phyloP scores from a whole-genome alignment of 225 moss, liverwort and hornwort genomes.

The Takakia lepidozioides region DNA sequence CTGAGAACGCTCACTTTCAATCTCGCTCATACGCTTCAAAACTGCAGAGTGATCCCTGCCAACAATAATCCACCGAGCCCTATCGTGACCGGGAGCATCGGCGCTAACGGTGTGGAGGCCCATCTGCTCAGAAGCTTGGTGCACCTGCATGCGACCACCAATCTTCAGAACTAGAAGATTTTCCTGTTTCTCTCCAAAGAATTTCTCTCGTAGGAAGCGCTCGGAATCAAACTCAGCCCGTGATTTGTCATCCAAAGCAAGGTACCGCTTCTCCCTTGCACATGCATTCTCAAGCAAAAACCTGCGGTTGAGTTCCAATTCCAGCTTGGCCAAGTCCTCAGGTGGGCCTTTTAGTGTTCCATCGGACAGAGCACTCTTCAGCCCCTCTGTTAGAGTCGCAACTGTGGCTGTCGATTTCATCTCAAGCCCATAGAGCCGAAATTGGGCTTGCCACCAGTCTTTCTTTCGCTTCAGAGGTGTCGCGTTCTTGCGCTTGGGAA shows the following conservation, averaged over 20 bases:
- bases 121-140: conserved; percentile 6
- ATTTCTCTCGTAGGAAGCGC: conserved; percentile 8
- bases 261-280: conserved; percentile 9
- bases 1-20: conserved; percentile 4
- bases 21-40: background rate
- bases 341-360: background rate
- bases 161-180: conserved; percentile 9
- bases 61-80: conserved; percentile 8
- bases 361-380: conserved; percentile 5
- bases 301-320: background rate
- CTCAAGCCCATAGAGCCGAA: conserved; percentile 14
- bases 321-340: conserved; percentile 7
- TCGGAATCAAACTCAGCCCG: conserved; percentile 3
- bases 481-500: background rate
- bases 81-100: background rate
- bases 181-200: conserved; percentile 8
- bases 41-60: conserved; percentile 8
- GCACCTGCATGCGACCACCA: background rate
- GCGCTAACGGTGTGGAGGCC: conserved; percentile 7
- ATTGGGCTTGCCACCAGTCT: conserved; percentile 26
- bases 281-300: conserved; percentile 9
- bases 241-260: conserved; percentile 2
- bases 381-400: background rate
- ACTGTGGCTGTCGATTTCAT: background rate
- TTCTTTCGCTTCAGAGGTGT: conserved; percentile 1